Evolutionary conservation across 2,329 filamentous ascomycete genomes (phyloP), one percentile per base, ranked within the genome.

Genomic region (Aspergillus brunneoviolaceus): DNA sequence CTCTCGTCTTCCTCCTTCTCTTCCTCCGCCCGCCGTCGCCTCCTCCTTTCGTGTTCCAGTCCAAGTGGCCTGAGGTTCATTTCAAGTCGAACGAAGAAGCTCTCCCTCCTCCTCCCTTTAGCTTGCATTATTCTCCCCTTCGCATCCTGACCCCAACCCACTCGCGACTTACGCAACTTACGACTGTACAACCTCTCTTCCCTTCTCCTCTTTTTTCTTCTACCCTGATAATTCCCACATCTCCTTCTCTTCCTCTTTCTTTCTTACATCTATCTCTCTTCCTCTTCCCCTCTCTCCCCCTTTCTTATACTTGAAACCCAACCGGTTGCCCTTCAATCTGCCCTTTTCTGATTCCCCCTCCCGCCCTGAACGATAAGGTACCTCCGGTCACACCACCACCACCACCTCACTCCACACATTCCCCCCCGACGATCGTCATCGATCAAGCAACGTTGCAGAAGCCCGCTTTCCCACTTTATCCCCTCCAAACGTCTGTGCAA

Each of bases 51-150:
- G 39, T 45, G 39, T 45, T 45, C 39, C 39, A 45, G 39, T 45
- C 51, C 55, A 49, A 60, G 60, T 63, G 65, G 65, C 61, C 63
- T 66, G 65, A 63, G 62, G 60, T 65, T 59, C 56, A 57, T 57
- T 67, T 39, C 19, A 49, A 29, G 25, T 25, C 42, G 23, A 55
- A 16, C 16, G 53, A 63, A 55, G 57, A 63, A 58, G 53, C 57
- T 61, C 49, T 14, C n/a, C 39, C n/a, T 14, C 16, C n/a, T 14
- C 16, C 16, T 14, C 16, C 59, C 59, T 57, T 65, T 65, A 66
- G 62, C 57, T 61, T 67, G 60, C 57, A 57, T 58, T 57, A 53
- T 59, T 50, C 49, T 53, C 14, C 16, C 39, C 39, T 45, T 12
- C 39, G n/a, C 39, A 45, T 45, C 39, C 33, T 35, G 14, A 29